Conservation (phyloP, 2,329 filamentous ascomycete species). For the Phialocephala sp. region DNA sequence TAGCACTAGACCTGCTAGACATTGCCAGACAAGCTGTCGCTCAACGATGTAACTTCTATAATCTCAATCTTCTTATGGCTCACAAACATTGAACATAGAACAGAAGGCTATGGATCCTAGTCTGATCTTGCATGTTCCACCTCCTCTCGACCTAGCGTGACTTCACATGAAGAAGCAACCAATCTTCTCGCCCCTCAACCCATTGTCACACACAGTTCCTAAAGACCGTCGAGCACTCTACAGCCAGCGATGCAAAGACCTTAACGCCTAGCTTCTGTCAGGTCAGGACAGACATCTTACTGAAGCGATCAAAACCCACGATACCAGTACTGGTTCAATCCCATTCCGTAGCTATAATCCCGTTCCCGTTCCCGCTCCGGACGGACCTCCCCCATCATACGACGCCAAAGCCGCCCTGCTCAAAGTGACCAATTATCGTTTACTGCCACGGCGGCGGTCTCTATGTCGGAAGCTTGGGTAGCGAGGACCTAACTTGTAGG, state of each 20-base stretch:
- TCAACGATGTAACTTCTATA: too few species aligned
- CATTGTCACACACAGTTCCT: constrained; percentile 32
- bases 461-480: constrained; percentile 54
- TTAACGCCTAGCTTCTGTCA: constrained; percentile 46
- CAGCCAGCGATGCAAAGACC: constrained; percentile 48
- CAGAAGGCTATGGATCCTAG: constrained; percentile 10
- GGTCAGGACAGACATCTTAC: constrained; percentile 47
- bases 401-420: neutral
- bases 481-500: constrained; percentile 55
- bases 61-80: too few species aligned
- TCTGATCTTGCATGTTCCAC: constrained; percentile 35
- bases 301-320: constrained; percentile 41
- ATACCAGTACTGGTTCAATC: constrained; percentile 27
- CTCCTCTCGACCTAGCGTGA: constrained; percentile 50
- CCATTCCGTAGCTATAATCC: constrained; percentile 33
- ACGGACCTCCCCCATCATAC: neutral
- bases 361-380: neutral
- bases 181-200: constrained; percentile 41
- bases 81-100: too few species aligned
- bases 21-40: too few species aligned
- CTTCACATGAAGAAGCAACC: constrained; percentile 46
- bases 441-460: constrained; percentile 58
- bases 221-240: constrained; percentile 43
- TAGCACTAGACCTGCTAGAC: too few species aligned
- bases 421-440: constrained; percentile 41